Base-by-base conservation (phyloP, 495 filamentous ascomycete genomes). In the Massariosphaeria phaeospora region DNA sequence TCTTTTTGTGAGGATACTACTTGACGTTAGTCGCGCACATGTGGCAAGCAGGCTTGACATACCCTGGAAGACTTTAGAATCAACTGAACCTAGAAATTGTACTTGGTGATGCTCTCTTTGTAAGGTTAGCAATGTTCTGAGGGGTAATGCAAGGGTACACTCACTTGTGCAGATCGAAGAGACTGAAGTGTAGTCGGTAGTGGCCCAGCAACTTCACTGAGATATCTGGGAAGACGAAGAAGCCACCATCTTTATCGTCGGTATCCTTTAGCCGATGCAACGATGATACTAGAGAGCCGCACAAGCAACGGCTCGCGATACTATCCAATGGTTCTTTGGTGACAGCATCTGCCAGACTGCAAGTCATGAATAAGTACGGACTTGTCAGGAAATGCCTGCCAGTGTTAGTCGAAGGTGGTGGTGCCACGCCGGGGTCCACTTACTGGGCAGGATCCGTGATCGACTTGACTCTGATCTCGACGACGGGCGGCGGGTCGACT, bases 181-280 rank as follows among this genome's bases (percentile, higher is more conserved):
- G 77, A 49, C 81, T 89, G 67, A 98, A 97, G 34, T 85, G 83
- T 55, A 97, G 74, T 23, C 86, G 75, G 59, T 82, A 94, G 4
- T 77, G 77, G 21, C 93, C 93, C 59, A 89, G 85, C 17, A 86
- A 75, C 67, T 87, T 85, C 23, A 94, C 81, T 0, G 91, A 96
- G 15, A 98, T 72, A 68, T 98, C 93, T 5, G 87, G 86, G 70
- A 95, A 97, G n/a, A 97, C 87, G 56, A 98, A 97, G 73, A 94
- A 98, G 1, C 86, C 90, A 11, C 89, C 91, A 76, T 96, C 91
- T 55, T 67, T 81, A 69, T 98, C 95, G 66, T 91, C 82, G 12
- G 85, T 81, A 67, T 97, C 90, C 69, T 97, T 97, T 56, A 97
- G 72, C 44, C 89, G 81, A 71, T 98, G 91, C 46, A 96, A 78